Evolutionary conservation across 2,329 filamentous ascomycete species (phyloP).

Genomic region (Amphichorda felina): DNA sequence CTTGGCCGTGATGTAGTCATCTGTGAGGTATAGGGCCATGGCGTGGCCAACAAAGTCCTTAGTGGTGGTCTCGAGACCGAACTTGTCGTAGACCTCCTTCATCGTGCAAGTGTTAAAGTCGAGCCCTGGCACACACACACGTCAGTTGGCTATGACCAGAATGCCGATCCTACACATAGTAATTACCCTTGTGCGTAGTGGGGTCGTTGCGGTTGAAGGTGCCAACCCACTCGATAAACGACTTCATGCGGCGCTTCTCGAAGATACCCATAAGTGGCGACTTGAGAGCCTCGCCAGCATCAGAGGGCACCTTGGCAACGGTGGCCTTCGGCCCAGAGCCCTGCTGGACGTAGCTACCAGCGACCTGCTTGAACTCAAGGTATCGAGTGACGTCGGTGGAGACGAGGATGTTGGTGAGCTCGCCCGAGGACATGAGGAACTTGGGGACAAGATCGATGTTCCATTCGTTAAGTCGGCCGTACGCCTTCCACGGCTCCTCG

Average conservation of each 20-base stretch:
- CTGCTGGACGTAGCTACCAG: conserved; percentile 94
- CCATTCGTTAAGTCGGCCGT: conserved; percentile 94
- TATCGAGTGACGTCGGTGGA: conserved; percentile 86
- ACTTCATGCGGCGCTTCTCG: conserved; percentile 94
- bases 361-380: conserved; percentile 88
- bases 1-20: conserved; percentile 67
- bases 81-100: conserved; percentile 99
- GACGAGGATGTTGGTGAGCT: conserved; percentile 96
- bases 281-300: conserved; percentile 78
- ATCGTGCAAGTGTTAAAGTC: conserved; percentile 71
- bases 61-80: conserved; percentile 78
- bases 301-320: conserved; percentile 92
- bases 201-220: conserved; percentile 74
- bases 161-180: not conserved
- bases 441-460: conserved; percentile 98
- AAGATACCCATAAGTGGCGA: conserved; percentile 95
- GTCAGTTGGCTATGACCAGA: not conserved
- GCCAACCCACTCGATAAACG: conserved; percentile 92
- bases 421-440: conserved; percentile 96
- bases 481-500: conserved; percentile 95
- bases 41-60: conserved; percentile 96
- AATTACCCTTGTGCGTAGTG: conserved; percentile 76
- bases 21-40: conserved; percentile 91
- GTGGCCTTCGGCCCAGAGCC: conserved; percentile 71
- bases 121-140: conserved; percentile 45